Evolutionary conservation across 768 basidiomycete species (phyloP).

Genomic region (Pleurotus tuoliensis): DNA sequence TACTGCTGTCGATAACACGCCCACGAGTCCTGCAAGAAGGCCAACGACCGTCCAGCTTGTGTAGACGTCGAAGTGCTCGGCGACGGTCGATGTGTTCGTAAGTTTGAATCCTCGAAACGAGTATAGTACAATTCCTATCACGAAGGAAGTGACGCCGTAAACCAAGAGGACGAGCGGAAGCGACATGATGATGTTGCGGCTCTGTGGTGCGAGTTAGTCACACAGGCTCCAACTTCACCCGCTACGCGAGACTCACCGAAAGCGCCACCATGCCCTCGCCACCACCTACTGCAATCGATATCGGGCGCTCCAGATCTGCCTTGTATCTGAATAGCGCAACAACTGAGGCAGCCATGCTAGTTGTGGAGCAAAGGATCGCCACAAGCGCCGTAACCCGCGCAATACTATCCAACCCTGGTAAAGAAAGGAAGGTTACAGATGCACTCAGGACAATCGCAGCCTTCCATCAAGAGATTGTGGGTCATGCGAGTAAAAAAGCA

Average conservation of each 20-base stretch:
- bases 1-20: conserved; percentile 54
- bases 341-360: conserved; percentile 66
- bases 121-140: conserved; percentile 62
- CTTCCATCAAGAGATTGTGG: conserved; percentile 32
- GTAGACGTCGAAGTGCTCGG: conserved; percentile 51
- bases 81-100: conserved; percentile 30
- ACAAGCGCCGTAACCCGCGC: conserved; percentile 64
- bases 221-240: not conserved
- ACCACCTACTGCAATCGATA: conserved; percentile 44
- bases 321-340: conserved; percentile 70
- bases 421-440: conserved; percentile 75
- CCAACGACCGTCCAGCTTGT: conserved; percentile 63
- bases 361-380: conserved; percentile 63
- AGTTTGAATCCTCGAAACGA: conserved; percentile 51
- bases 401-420: conserved; percentile 67
- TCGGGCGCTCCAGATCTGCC: conserved; percentile 52
- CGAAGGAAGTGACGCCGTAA: conserved; percentile 67
- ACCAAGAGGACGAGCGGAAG: conserved; percentile 72
- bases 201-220: conserved; percentile 25
- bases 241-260: conserved; percentile 30
- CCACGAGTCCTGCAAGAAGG: conserved; percentile 58
- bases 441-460: conserved; percentile 79
- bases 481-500: conserved; percentile 2
- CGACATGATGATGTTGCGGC: conserved; percentile 61
- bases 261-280: conserved; percentile 47